A percentile compares a stretch with the other conserved stretches of the same genome.
These are phyloP conservation scores for Sporisorium exsertum DNA, from an alignment of 1,284 basidiomycete species.

Conservation along the genomic window DNA sequence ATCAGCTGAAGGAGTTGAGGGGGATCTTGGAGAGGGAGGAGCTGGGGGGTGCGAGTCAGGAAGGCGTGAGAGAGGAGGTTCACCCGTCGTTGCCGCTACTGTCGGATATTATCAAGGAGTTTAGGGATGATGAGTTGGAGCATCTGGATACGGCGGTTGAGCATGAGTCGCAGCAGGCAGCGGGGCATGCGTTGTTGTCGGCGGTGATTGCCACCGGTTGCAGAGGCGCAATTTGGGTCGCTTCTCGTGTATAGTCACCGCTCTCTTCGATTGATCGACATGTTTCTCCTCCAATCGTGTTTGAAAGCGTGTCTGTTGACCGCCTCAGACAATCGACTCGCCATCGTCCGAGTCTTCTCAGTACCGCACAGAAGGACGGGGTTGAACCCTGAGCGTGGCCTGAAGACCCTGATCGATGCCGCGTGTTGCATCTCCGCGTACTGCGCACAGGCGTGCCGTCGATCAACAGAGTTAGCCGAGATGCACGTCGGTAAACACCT, in stretches of 20 bases:
- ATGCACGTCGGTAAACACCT: slow-evolving; percentile 6
- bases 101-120: slow-evolving; percentile 81
- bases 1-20: slow-evolving; percentile 70
- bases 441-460: background rate
- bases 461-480: slow-evolving; percentile 10
- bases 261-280: background rate
- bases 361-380: background rate
- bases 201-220: slow-evolving; percentile 87
- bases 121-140: slow-evolving; percentile 93
- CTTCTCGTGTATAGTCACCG: slow-evolving; percentile 65
- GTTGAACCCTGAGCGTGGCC: slow-evolving; percentile 7
- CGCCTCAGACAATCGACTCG: background rate
- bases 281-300: background rate
- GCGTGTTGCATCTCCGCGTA: background rate
- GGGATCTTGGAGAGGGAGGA: slow-evolving; percentile 39
- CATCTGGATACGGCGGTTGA: slow-evolving; percentile 93
- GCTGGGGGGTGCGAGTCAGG: background rate
- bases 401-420: background rate
- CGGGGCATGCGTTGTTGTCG: slow-evolving; percentile 88
- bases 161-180: slow-evolving; percentile 88
- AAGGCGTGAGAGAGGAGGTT: slow-evolving; percentile 3
- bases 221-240: slow-evolving; percentile 87
- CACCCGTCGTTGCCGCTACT: slow-evolving; percentile 83
- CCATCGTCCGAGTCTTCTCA: background rate
- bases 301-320: background rate